A percentile compares a stretch with the other conserved stretches of the same genome.
phyloP scores from a whole-genome alignment of 2,329 filamentous ascomycete species.

The Pestalotiopsis sp. region DNA sequence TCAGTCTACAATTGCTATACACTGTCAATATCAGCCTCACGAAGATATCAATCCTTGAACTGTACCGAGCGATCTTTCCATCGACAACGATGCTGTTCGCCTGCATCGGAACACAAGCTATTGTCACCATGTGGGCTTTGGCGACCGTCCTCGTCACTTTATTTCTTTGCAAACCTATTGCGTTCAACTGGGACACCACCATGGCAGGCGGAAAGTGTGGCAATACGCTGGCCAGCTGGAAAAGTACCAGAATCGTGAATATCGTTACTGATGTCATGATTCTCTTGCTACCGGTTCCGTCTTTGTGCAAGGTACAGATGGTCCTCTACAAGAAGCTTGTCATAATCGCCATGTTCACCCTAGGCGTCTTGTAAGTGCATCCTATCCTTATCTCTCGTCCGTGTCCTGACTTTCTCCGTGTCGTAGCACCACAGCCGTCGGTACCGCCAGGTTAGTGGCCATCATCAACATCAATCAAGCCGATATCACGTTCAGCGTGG shows the following conservation, averaged over 20 bases:
- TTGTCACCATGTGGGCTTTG: not conserved
- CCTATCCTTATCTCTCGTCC: not conserved
- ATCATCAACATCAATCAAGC: not conserved
- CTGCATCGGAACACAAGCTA: not conserved
- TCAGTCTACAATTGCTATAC: not conserved
- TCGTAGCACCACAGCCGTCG: not conserved
- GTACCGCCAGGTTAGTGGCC: not conserved
- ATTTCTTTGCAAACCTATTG: conserved; percentile 11
- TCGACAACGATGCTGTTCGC: not conserved
- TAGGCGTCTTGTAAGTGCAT: conserved; percentile 9
- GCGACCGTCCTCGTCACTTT: not conserved
- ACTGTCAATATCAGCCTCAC: conserved; percentile 1
- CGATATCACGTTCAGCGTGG: conserved; percentile 4
- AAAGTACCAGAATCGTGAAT: conserved; percentile 5
- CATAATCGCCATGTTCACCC: not conserved
- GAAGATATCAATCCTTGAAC: conserved; percentile 9
- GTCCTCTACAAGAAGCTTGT: not conserved
- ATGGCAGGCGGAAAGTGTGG: not conserved
- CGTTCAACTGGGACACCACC: not conserved
- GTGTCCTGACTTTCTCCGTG: not conserved
- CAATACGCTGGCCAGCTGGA: not conserved
- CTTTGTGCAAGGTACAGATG: conserved; percentile 2
- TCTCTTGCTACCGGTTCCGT: conserved; percentile 5
- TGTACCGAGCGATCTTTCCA: conserved; percentile 6
- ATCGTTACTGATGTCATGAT: conserved; percentile 9